Conservation (phyloP, 192 early-diverging fungal genomes). For the Linnemannia elongata region DNA sequence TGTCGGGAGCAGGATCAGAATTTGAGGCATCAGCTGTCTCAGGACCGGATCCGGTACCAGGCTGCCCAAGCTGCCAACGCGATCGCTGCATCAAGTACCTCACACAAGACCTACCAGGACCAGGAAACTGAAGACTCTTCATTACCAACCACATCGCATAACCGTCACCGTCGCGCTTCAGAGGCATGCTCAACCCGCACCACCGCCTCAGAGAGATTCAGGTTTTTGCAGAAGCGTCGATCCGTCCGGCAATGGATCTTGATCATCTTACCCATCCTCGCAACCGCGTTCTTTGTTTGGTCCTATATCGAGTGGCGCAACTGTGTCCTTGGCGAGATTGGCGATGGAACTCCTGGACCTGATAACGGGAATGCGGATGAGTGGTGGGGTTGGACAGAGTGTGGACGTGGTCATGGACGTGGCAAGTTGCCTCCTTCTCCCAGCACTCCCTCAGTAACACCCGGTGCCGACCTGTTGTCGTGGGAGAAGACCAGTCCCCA, state of each 20-base stretch:
- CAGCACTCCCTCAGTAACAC: background rate
- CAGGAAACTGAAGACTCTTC: background rate
- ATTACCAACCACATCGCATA: background rate
- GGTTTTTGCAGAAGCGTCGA: constrained; percentile 16
- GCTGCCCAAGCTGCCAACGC: constrained; percentile 5
- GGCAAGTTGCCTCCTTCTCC: constrained; percentile 18
- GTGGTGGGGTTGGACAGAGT: constrained; percentile 14
- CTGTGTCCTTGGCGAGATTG: constrained; percentile 7
- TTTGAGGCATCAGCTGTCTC: background rate
- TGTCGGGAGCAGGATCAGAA: constrained; percentile 8
- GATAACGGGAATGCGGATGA: background rate
- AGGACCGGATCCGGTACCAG: background rate
- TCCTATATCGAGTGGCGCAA: constrained; percentile 20
- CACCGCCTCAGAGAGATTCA: background rate
- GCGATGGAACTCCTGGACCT: background rate
- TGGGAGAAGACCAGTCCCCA: background rate
- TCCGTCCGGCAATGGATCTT: constrained; percentile 6
- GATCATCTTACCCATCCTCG: constrained; percentile 8
- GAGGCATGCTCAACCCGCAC: background rate
- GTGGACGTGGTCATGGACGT: constrained; percentile 14
- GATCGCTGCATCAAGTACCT: background rate
- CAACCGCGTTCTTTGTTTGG: constrained; percentile 24
- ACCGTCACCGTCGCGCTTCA: background rate
- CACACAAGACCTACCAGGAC: background rate
- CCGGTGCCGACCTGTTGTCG: background rate